These are phyloP conservation scores for Batkoa obscura DNA, from an alignment of 371 early-diverging fungal genomes.

Conservation along the genomic window DNA sequence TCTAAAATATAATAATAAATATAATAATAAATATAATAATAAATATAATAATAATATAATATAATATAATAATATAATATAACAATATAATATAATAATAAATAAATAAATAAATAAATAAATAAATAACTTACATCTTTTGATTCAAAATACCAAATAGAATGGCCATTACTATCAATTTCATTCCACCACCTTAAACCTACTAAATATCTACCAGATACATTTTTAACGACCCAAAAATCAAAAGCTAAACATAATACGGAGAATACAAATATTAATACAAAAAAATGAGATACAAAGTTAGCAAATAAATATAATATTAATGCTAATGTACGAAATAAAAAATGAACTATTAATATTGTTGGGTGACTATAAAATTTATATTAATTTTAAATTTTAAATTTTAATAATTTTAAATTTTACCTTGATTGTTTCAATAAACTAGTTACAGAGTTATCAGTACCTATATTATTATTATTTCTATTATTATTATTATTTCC, in stretches of 20 bases:
- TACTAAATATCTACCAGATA: conserved; percentile 84
- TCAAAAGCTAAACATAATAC: conserved; percentile 83
- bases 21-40: neutral
- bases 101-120: no score
- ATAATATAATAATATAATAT: no score
- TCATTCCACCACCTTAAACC: conserved; percentile 98
- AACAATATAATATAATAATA: no score
- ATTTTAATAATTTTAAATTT: neutral
- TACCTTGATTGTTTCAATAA: neutral
- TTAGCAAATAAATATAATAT: conserved; percentile 63
- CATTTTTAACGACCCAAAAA: conserved; percentile 97
- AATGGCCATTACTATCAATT: conserved; percentile 78
- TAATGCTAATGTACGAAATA: conserved; percentile 64
- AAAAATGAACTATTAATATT: conserved; percentile 73
- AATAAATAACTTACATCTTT: conserved; percentile 33
- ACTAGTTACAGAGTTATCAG: neutral
- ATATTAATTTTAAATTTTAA: neutral
- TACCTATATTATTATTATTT: neutral
- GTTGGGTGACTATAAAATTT: conserved; percentile 53
- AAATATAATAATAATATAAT: no score
- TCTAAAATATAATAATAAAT: conserved; percentile 13
- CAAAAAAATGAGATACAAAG: conserved; percentile 59
- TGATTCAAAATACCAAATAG: conserved; percentile 88
- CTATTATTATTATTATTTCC: neutral
- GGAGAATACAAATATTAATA: conserved; percentile 78